Evolutionary conservation across 2,329 filamentous ascomycete genomes (phyloP), one percentile per base, ranked within the genome.

Genomic region (Whalleya microplaca): DNA sequence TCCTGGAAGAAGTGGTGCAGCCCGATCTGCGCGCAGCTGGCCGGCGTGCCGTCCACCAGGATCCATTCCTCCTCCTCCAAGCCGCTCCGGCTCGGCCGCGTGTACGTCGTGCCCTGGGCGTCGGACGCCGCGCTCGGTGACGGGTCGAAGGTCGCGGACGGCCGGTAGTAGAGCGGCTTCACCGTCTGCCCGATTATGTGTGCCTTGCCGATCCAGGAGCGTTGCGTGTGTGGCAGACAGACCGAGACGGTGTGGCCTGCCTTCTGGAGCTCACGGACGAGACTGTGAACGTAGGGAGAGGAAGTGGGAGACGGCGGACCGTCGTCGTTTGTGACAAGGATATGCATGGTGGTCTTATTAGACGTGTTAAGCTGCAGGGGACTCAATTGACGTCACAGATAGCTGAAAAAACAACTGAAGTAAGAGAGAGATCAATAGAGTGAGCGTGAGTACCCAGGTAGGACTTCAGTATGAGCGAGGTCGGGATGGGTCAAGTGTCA

Each of bases 141-240:
- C 14, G 74, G 72, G 29, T 70, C 66, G 45, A 70, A 71, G 8
- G 67, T 57, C 3, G 66, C 67, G 3, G 77, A 75, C 1, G 84
- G 84, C 1, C 89, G 89, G 78, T 92, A 96, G 78, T 96, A 96
- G 23, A 85, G 82, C 8, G 92, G 92, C 71, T 88, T 91, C 59
- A 96, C 84, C 9, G 90, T 90, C 72, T 94, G 89, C 54, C 93
- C 93, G 67, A 98, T 92, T 69, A 98, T 90, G 75, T 98, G 95
- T 2, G 95, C 95, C 80, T 99, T 99, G 67, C 93, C 93, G 69
- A 99, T 98, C 95, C 95, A 99, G 54, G 92, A 96, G 61, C 94
- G 87, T 76, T 99, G 95, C 6, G 88, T 88, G 73, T 97, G 86
- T 1, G 95, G 95, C 14, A 99, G 84, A 62, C 95, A 89, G 48